phyloP scores from a whole-genome alignment of 2,329 filamentous ascomycete species.

The Stylonectria norvegica region DNA sequence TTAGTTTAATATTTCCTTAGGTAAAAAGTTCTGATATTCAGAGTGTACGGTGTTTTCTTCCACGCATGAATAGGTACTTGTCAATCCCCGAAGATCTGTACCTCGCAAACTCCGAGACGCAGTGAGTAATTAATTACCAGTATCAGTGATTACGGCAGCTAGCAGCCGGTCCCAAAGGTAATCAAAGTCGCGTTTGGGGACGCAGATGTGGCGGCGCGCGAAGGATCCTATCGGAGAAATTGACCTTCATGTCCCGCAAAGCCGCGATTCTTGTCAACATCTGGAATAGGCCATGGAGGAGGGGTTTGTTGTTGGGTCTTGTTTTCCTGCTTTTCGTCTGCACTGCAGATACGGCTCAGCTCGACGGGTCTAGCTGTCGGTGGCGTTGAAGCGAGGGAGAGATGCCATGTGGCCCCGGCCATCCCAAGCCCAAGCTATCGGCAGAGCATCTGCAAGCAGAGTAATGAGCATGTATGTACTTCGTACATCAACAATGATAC shows the following conservation, averaged over 20 bases:
- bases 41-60: too few relatives aligned
- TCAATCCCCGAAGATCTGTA: too few relatives aligned
- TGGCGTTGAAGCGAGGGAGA: neutral
- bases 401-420: neutral
- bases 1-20: neutral
- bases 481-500: neutral
- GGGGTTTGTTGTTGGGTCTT: too few relatives aligned
- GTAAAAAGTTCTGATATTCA: neutral
- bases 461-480: neutral
- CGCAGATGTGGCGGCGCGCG: conserved; percentile 4
- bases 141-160: too few relatives aligned
- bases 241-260: neutral
- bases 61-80: too few relatives aligned
- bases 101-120: too few relatives aligned
- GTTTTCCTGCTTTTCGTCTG: neutral
- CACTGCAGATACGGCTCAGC: conserved; percentile 1
- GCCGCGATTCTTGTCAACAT: neutral
- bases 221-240: conserved; percentile 22
- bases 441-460: neutral
- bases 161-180: too few relatives aligned
- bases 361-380: neutral
- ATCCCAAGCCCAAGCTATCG: neutral
- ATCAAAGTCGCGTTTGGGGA: conserved; percentile 17
- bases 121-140: too few relatives aligned
- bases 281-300: neutral